Conservation (phyloP, 345 rosid species). For the Corymbia maculata region DNA sequence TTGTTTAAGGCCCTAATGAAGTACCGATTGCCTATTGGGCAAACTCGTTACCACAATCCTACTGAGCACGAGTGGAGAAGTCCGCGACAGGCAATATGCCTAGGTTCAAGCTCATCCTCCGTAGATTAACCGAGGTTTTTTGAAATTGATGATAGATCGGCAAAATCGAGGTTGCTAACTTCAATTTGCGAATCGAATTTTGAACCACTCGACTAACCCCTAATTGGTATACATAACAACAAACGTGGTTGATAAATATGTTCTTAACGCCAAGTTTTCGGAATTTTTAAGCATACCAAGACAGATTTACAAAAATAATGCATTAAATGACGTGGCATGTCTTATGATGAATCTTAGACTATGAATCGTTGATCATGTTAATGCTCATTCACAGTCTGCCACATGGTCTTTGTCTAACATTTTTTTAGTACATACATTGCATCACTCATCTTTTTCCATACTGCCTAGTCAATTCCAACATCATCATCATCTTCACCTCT, state of each 20-base stretch:
- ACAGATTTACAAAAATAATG: neutral
- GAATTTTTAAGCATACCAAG: neutral
- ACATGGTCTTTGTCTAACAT: neutral
- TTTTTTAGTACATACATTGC: neutral
- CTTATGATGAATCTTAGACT: neutral
- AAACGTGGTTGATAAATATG: neutral
- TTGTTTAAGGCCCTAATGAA: neutral
- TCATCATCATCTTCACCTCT: neutral
- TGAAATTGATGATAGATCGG: neutral
- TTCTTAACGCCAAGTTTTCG: neutral
- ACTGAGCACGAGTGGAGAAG: neutral
- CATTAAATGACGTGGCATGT: neutral
- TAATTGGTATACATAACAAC: neutral
- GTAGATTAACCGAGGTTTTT: neutral
- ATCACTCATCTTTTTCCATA: neutral
- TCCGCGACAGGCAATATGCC: neutral
- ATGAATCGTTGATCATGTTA: neutral
- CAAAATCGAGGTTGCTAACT: neutral
- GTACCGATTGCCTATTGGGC: fast-evolving
- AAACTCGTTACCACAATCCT: neutral
- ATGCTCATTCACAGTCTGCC: neutral
- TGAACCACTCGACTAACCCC: neutral
- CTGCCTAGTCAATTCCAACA: neutral
- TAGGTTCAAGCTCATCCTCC: neutral
- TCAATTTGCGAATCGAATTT: neutral